A percentile compares a stretch with the other conserved stretches of the same genome.
phyloP scores from a whole-genome alignment of 768 basidiomycete genomes.

The Agaricus bisporus region DNA sequence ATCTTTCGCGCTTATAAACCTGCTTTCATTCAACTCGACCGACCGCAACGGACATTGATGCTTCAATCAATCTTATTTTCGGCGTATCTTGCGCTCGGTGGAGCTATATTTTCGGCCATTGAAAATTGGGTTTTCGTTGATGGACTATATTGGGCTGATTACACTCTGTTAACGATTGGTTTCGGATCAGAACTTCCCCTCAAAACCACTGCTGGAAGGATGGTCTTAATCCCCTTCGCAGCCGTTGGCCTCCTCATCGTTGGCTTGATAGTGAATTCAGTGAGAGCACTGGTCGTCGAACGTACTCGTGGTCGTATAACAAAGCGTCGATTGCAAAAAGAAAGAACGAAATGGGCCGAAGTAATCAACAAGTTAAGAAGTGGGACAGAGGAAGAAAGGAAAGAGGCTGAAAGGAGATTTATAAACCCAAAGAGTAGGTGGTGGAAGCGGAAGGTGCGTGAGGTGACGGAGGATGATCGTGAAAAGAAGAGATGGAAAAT shows the following conservation, averaged over 20 bases:
- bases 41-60: conserved; percentile 37
- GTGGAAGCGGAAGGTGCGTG: conserved; percentile 2
- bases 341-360: conserved; percentile 22
- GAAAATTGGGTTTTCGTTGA: conserved; percentile 33
- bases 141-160: conserved; percentile 37
- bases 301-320: conserved; percentile 28
- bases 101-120: conserved; percentile 28
- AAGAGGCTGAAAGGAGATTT: conserved; percentile 5
- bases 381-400: neutral
- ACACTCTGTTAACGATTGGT: conserved; percentile 35
- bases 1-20: conserved; percentile 28
- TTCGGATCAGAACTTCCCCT: conserved; percentile 34
- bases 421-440: conserved; percentile 8
- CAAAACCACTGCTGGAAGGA: conserved; percentile 18
- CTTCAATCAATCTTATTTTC: conserved; percentile 35
- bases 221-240: conserved; percentile 32
- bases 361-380: conserved; percentile 8
- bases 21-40: conserved; percentile 28
- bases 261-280: conserved; percentile 32
- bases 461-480: conserved; percentile 12
- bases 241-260: conserved; percentile 31
- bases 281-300: conserved; percentile 32
- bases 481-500: conserved; percentile 23
- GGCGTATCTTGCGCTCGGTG: conserved; percentile 32
- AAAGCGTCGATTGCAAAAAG: conserved; percentile 25